Base-by-base conservation (phyloP, 2,329 filamentous ascomycete genomes). In the Fusarium concolor region DNA sequence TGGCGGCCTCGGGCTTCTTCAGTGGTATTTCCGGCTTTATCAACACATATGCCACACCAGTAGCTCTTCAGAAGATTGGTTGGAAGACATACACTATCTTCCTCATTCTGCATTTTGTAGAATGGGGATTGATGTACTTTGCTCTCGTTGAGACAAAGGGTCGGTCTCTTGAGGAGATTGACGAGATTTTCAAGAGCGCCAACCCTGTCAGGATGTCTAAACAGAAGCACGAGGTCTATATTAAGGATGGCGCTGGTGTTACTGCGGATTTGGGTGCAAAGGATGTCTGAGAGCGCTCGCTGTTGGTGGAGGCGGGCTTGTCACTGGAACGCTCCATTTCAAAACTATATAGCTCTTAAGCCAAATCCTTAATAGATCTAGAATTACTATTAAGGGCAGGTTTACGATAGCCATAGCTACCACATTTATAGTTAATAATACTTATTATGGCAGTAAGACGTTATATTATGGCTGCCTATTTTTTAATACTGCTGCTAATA, bases 41-140 rank as follows among this genome's bases (percentile, higher is more conserved):
- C 37, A 56, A 56, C 11, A 51, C 46, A 3, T 56, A 56, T 41
- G 53, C 53, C 17, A 56, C 37, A 9, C 45, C 53, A 2, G 35
- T 56, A 8, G 45, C 53, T 17, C 53, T 56, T 7, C 37, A 52
- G 4, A 52, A 52, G 14, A 42, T 52, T 5, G 28, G 45, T 6
- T 52, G 53, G 45, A 56, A 56, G 28, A 56, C 45, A 14, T 56
- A 56, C 3, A 56, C 37, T 2, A 52, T 56, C 6, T 52, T 52
- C 17, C 53, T 56, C 8, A 41, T 52, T 15, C 7, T 52, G 15
- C 53, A 56, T 15, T 52, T 56, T 22, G 22, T 52, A 1, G 28
- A 56, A 4, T 52, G 45, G 45, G 53, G 35, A n/a, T 33, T 56
- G 10, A 56, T 52, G 53, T 52, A 56, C 14, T 52, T 52, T 20